Conservation (phyloP, 768 basidiomycete species). For the Trametes cinnabarina region DNA sequence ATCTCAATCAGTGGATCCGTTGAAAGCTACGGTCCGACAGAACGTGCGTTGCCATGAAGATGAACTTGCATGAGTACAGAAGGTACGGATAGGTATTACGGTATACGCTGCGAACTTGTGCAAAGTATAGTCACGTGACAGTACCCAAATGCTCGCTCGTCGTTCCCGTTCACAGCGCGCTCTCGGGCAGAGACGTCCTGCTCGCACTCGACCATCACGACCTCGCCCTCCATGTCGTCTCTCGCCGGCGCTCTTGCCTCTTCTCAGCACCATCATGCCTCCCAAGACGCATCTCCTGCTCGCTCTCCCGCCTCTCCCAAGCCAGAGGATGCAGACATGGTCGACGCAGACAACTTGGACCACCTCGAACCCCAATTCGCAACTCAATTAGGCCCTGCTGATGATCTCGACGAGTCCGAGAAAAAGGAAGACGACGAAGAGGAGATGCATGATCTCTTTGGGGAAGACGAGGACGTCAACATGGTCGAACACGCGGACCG, state of each 20-base stretch:
- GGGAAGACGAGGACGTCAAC: constrained; percentile 57
- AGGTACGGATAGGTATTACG: too few species aligned
- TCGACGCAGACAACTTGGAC: background rate
- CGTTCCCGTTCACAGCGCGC: too few species aligned
- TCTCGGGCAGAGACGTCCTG: too few species aligned
- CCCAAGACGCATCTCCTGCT: background rate
- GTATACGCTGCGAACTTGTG: too few species aligned
- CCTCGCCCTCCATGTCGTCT: constrained; percentile 16
- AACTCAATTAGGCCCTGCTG: background rate
- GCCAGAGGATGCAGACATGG: background rate
- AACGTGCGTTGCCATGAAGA: too few species aligned
- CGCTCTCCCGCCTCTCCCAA: background rate
- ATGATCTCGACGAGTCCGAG: constrained; percentile 11
- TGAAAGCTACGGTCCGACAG: too few species aligned
- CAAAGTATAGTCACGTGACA: too few species aligned
- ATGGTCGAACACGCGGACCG: constrained; percentile 36
- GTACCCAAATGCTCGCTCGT: too few species aligned
- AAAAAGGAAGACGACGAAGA: constrained; percentile 46
- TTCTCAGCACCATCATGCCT: background rate
- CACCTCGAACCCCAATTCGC: background rate
- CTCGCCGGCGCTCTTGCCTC: constrained; percentile 25
- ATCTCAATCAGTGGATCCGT: too few species aligned
- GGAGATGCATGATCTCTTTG: constrained; percentile 79
- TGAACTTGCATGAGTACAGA: too few species aligned
- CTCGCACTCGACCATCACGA: background rate